phyloP scores from a whole-genome alignment of 495 filamentous ascomycete genomes.

The Massariosphaeria phaeospora region DNA sequence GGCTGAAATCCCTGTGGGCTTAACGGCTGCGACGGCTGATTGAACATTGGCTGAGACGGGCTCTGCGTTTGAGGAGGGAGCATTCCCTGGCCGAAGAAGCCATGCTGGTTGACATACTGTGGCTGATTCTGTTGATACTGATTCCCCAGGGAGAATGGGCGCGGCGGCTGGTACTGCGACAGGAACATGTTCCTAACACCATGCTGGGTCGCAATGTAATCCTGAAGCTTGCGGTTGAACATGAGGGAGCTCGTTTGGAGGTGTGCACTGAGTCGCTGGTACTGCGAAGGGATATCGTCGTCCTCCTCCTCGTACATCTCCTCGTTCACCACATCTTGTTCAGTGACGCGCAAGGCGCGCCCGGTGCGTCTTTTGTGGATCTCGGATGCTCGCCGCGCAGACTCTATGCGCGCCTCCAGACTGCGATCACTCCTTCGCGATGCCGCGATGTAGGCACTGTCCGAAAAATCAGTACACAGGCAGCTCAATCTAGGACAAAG shows the following conservation, averaged over 20 bases:
- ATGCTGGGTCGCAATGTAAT: constrained; percentile 56
- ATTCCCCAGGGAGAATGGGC: no score
- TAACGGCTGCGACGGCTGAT: constrained; percentile 39
- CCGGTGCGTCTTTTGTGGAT: constrained; percentile 89
- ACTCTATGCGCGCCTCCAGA: constrained; percentile 84
- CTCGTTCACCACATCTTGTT: constrained; percentile 84
- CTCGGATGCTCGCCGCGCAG: constrained; percentile 78
- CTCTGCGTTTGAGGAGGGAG: constrained; percentile 44
- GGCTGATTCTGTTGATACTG: no score
- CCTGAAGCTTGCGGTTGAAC: constrained; percentile 55
- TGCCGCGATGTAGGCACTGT: constrained; percentile 86
- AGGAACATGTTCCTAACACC: constrained; percentile 50
- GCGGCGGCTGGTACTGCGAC: constrained; percentile 43
- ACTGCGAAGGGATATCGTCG: constrained; percentile 52
- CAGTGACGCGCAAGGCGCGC: constrained; percentile 73
- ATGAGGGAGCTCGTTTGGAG: constrained; percentile 50
- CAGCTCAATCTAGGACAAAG: neutral
- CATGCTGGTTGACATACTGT: no score
- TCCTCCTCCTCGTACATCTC: constrained; percentile 99
- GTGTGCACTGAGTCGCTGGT: constrained; percentile 52
- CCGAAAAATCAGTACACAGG: constrained; percentile 5
- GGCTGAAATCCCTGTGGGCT: constrained; percentile 32
- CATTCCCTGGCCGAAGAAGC: constrained; percentile 28
- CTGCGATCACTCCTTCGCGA: constrained; percentile 87
- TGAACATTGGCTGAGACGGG: constrained; percentile 34